Percentiles rank a stretch among this genome's conserved stretches.
phyloP scores from a whole-genome alignment of 352 stramenopile genomes.

The Pythium volutum region DNA sequence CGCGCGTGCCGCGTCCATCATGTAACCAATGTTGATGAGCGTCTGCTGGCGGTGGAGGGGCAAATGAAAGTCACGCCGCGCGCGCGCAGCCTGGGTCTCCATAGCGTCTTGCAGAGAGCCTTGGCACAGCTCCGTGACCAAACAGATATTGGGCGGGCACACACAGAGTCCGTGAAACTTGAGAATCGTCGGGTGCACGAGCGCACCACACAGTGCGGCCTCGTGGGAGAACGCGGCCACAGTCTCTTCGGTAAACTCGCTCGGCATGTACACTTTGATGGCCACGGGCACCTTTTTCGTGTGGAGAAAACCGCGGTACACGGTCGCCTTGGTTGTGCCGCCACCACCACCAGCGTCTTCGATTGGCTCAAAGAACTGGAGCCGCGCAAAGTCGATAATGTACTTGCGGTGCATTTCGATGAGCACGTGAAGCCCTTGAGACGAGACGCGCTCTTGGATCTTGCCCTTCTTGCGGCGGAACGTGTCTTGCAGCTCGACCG shows the following conservation, averaged over 20 bases:
- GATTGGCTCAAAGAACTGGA: constrained; percentile 44
- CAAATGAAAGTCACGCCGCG: not conserved
- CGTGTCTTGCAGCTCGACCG: constrained; percentile 23
- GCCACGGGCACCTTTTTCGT: constrained; percentile 35
- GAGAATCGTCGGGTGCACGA: constrained; percentile 50
- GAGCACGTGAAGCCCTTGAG: constrained; percentile 44
- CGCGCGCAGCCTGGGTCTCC: not conserved
- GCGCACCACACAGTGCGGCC: constrained; percentile 35
- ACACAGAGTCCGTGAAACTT: constrained; percentile 55
- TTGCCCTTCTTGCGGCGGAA: constrained; percentile 32
- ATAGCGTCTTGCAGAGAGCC: constrained; percentile 35
- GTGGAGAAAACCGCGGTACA: constrained; percentile 42
- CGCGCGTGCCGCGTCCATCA: constrained; percentile 42
- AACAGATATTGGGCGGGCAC: constrained; percentile 43
- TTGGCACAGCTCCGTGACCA: constrained; percentile 55
- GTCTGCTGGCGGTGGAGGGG: constrained; percentile 28
- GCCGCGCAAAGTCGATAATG: constrained; percentile 52
- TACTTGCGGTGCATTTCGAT: constrained; percentile 45
- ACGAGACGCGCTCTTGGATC: constrained; percentile 39
- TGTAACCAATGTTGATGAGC: constrained; percentile 37
- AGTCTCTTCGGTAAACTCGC: constrained; percentile 36
- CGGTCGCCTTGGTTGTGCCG: constrained; percentile 34
- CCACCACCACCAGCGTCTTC: constrained; percentile 34
- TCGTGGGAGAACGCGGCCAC: constrained; percentile 47
- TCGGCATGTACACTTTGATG: constrained; percentile 61